phyloP scores from a whole-genome alignment of 2,329 filamentous ascomycete species.

The Orbilia javanica region DNA sequence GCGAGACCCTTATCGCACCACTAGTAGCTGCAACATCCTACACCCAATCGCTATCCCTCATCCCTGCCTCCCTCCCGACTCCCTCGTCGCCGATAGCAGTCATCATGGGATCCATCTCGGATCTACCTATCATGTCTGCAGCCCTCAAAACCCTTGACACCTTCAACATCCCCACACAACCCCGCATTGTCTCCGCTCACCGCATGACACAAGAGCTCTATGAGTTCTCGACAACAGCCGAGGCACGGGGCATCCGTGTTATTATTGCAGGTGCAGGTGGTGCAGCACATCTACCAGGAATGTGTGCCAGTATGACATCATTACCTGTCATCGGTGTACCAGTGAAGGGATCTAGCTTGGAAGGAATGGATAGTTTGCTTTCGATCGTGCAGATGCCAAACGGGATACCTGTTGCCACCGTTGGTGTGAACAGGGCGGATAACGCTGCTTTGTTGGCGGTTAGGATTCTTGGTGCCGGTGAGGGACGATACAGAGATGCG shows the following conservation, averaged over 20 bases:
- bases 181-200: slow-evolving; percentile 83
- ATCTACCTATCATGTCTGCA: slow-evolving; percentile 76
- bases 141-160: slow-evolving; percentile 76
- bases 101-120: slow-evolving; percentile 87
- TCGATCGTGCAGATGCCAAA: slow-evolving; percentile 83
- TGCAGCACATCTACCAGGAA: slow-evolving; percentile 80
- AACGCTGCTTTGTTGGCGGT: slow-evolving; percentile 81
- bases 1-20: slow-evolving; percentile 76
- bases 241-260: slow-evolving; percentile 76
- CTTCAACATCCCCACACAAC: slow-evolving; percentile 79
- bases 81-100: slow-evolving; percentile 75
- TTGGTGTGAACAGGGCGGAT: slow-evolving; percentile 83
- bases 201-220: slow-evolving; percentile 79
- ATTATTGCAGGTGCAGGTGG: slow-evolving; percentile 82
- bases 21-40: slow-evolving; percentile 66
- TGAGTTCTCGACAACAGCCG: slow-evolving; percentile 74
- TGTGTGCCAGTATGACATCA: slow-evolving; percentile 77
- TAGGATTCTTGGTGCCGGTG: slow-evolving; percentile 72
- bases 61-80: slow-evolving; percentile 62
- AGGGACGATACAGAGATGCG: slow-evolving; percentile 64
- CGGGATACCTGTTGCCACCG: slow-evolving; percentile 79
- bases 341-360: slow-evolving; percentile 78
- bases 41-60: slow-evolving; percentile 49
- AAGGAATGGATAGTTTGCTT: slow-evolving; percentile 78
- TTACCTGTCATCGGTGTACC: slow-evolving; percentile 83